Percentiles rank a stretch among this genome's conserved stretches.
These are phyloP conservation scores for Schizophyllum commune DNA, from an alignment of 1,284 basidiomycete genomes.

Conservation along the genomic window DNA sequence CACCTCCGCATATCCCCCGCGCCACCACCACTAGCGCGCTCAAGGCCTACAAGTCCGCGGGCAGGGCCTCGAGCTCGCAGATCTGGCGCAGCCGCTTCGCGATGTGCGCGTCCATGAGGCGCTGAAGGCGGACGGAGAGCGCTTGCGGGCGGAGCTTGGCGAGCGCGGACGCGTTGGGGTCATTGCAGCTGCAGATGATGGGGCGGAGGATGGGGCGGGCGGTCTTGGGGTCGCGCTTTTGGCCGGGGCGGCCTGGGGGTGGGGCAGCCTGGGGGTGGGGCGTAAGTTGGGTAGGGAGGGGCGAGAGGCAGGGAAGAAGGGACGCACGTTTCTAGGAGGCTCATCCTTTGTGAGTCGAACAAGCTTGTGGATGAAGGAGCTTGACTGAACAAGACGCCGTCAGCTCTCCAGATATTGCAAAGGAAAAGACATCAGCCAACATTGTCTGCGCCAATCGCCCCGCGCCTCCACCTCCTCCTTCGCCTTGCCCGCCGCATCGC, in stretches of 20 bases:
- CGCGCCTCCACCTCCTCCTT: constrained; percentile 19
- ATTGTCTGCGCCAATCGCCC: constrained; percentile 69
- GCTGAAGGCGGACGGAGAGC: constrained; percentile 78
- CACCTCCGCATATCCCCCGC: constrained; percentile 89
- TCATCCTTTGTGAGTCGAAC: constrained; percentile 78
- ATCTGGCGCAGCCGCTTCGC: constrained; percentile 84
- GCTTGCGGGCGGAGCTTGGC: constrained; percentile 81
- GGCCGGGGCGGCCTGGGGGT: constrained; percentile 29
- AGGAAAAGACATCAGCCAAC: constrained; percentile 36
- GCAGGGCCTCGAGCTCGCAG: constrained; percentile 75
- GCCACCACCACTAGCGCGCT: constrained; percentile 81
- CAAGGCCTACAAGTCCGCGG: constrained; percentile 76
- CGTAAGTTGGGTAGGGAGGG: background rate
- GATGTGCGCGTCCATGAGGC: constrained; percentile 78
- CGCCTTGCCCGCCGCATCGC: constrained; percentile 15
- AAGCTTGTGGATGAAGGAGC: constrained; percentile 74
- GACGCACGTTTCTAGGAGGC: constrained; percentile 56
- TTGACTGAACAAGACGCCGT: constrained; percentile 35
- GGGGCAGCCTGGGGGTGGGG: too few relatives aligned
- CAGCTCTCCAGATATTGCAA: background rate
- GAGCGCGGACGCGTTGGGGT: constrained; percentile 78
- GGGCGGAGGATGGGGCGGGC: constrained; percentile 80
- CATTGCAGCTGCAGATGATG: constrained; percentile 99
- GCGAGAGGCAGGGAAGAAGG: background rate
- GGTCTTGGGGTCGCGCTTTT: constrained; percentile 41